These are phyloP conservation scores for Albatrellus ellisii DNA, from an alignment of 768 basidiomycete genomes.

Conservation along the genomic window DNA sequence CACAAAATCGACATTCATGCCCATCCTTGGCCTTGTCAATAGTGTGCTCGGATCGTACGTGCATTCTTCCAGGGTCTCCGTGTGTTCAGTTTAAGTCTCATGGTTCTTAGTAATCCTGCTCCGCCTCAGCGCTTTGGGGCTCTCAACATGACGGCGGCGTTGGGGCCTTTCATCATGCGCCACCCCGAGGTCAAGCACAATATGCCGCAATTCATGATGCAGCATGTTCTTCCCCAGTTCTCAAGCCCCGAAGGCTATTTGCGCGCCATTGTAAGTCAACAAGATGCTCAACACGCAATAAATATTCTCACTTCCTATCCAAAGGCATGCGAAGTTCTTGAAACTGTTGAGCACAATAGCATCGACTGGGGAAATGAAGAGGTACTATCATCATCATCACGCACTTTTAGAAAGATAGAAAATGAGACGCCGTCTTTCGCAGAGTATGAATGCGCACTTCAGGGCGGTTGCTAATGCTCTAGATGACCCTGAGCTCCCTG, in stretches of 20 bases:
- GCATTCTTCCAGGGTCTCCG: neutral
- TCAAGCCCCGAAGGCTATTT: slow-evolving; percentile 54
- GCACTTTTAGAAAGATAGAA: neutral
- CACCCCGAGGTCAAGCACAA: slow-evolving; percentile 67
- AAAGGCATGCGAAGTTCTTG: slow-evolving; percentile 73
- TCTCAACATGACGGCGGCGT: slow-evolving; percentile 65
- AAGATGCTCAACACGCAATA: neutral
- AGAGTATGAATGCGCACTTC: slow-evolving; percentile 57
- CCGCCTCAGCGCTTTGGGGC: slow-evolving; percentile 72
- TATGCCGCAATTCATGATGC: slow-evolving; percentile 68
- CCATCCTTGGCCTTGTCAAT: slow-evolving; percentile 70
- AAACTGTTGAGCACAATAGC: slow-evolving; percentile 57
- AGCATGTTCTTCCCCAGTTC: slow-evolving; percentile 67
- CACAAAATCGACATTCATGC: slow-evolving; percentile 71
- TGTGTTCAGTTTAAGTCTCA: neutral
- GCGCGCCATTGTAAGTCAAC: slow-evolving; percentile 53
- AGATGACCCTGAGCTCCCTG: slow-evolving; percentile 71
- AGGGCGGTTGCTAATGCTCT: slow-evolving; percentile 51
- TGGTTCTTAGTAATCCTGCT: slow-evolving; percentile 27
- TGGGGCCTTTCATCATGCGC: slow-evolving; percentile 71
- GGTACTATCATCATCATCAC: slow-evolving; percentile 24
- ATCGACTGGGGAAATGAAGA: slow-evolving; percentile 53
- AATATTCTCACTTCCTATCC: neutral
- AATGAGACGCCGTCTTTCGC: neutral
- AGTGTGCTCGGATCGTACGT: slow-evolving; percentile 54